phyloP scores from a whole-genome alignment of 2,329 filamentous ascomycete species.

The Pseudocercospora macadamiae region DNA sequence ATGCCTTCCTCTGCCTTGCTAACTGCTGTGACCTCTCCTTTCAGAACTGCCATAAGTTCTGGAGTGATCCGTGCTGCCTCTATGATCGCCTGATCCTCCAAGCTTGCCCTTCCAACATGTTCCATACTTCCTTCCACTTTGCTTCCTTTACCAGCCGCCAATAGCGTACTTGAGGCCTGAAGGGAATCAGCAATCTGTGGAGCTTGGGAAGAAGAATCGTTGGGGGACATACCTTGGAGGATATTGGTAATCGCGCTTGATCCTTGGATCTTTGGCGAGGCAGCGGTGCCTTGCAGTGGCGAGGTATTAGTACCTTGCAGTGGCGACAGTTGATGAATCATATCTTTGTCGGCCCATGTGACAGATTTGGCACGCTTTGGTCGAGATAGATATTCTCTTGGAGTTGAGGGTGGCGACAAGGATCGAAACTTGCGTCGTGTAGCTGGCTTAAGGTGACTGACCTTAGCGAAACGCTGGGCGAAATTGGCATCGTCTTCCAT shows the following conservation, averaged over 20 bases:
- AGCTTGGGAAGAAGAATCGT: background rate
- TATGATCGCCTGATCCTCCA: background rate
- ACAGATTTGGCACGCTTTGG: background rate
- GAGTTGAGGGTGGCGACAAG: background rate
- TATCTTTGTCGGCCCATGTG: background rate
- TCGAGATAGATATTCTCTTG: background rate
- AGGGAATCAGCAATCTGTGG: background rate
- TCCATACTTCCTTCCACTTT: background rate
- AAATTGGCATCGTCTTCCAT: background rate
- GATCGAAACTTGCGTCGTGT: background rate
- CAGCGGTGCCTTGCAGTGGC: background rate
- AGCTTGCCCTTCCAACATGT: background rate
- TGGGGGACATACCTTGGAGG: background rate
- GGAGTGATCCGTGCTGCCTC: background rate
- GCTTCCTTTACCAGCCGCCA: background rate
- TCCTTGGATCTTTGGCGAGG: background rate
- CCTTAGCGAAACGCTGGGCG: background rate
- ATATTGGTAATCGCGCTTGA: background rate
- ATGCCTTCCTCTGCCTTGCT: background rate
- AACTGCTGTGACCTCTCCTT: background rate
- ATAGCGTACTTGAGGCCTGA: background rate
- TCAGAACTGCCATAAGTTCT: background rate
- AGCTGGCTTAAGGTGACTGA: background rate
- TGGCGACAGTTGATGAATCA: background rate
- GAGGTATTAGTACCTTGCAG: background rate